Percentiles rank a stretch among this genome's conserved stretches.
These are phyloP conservation scores for Beauveria brongniartii DNA, from an alignment of 2,329 filamentous ascomycete species.

Conservation along the genomic window DNA sequence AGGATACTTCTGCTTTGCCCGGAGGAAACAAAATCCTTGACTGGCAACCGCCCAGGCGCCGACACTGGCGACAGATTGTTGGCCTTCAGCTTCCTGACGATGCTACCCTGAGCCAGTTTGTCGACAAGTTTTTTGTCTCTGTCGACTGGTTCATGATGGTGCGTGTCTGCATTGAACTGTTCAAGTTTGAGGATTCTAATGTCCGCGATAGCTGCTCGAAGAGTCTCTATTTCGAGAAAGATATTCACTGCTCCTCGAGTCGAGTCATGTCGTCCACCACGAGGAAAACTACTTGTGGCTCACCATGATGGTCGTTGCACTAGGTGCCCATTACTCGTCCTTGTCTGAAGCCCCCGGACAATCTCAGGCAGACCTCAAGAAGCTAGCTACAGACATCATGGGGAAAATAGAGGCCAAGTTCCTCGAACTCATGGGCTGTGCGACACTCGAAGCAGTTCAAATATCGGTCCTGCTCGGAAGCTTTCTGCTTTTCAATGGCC, in stretches of 20 bases:
- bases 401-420: constrained; percentile 1
- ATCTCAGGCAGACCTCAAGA: not conserved
- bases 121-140: constrained; percentile 9
- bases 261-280: constrained; percentile 1
- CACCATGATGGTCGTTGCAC: constrained; percentile 6
- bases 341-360: not conserved
- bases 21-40: constrained; percentile 8
- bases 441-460: constrained; percentile 9
- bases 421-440: constrained; percentile 4
- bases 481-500: constrained; percentile 7
- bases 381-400: constrained; percentile 1
- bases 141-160: constrained; percentile 14
- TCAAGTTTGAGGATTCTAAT: not conserved
- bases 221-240: constrained; percentile 2
- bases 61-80: constrained; percentile 8
- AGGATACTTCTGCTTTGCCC: constrained; percentile 11
- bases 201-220: constrained; percentile 1
- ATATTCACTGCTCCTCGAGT: not conserved
- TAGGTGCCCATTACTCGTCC: constrained; percentile 6
- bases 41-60: not conserved
- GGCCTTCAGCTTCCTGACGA: constrained; percentile 6
- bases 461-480: constrained; percentile 9
- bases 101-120: not conserved
- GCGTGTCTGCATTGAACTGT: not conserved
- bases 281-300: constrained; percentile 10